A percentile compares a stretch with the other conserved stretches of the same genome.
These are phyloP conservation scores for Centella asiatica DNA, from an alignment of 129 eudicot species.

Conservation along the genomic window DNA sequence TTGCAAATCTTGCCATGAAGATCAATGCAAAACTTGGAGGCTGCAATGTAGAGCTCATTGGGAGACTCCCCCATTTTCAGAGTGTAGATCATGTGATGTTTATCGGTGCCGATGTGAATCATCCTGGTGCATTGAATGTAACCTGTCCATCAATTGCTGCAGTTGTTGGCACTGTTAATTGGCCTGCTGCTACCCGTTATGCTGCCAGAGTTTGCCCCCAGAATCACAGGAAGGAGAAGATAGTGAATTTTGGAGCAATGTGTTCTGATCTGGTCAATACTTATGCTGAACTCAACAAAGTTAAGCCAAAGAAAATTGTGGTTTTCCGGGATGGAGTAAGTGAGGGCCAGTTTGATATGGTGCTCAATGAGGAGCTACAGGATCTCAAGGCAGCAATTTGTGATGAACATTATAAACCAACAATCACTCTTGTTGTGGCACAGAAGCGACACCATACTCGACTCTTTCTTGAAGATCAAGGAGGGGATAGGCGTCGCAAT, in stretches of 20 bases:
- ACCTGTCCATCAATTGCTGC: slow-evolving; percentile 68
- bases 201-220: slow-evolving; percentile 52
- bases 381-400: slow-evolving; percentile 43
- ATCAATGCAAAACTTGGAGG: slow-evolving; percentile 88
- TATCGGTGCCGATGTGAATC: slow-evolving; percentile 76
- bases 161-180: slow-evolving; percentile 52
- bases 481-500: slow-evolving; percentile 11
- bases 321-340: slow-evolving; percentile 85
- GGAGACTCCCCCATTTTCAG: slow-evolving; percentile 30
- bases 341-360: slow-evolving; percentile 71
- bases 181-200: slow-evolving; percentile 54
- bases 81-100: slow-evolving; percentile 40
- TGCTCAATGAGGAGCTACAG: slow-evolving; percentile 46
- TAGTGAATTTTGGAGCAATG: slow-evolving; percentile 39
- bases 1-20: slow-evolving; percentile 68
- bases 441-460: slow-evolving; percentile 75
- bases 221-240: slow-evolving; percentile 40
- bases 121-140: slow-evolving; percentile 37
- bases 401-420: slow-evolving; percentile 38
- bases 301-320: slow-evolving; percentile 46
- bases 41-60: slow-evolving; percentile 46
- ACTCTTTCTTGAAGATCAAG: slow-evolving; percentile 30
- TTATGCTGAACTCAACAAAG: slow-evolving; percentile 30
- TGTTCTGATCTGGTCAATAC: slow-evolving; percentile 46
- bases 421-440: slow-evolving; percentile 58